Evolutionary conservation across 2,329 filamentous ascomycete genomes (phyloP), one percentile per base, ranked within the genome.

Genomic region (Aspergillus caelatus): DNA sequence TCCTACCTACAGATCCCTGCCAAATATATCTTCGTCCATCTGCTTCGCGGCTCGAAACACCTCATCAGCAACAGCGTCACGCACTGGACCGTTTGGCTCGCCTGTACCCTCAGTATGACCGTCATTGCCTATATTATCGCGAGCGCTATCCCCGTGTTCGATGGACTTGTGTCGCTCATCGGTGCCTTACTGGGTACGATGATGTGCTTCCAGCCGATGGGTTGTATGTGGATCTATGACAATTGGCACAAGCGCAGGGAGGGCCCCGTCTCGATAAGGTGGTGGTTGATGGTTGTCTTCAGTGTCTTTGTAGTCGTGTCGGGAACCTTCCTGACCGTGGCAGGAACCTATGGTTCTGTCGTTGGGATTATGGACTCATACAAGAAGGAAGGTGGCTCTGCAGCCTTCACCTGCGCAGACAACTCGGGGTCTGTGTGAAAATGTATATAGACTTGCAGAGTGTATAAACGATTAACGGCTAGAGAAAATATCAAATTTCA

Each of bases 291-390:
- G 64, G 66, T 67, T 1, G 59, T 50, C 14, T 72, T 68, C 66
- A 68, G 68, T 57, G 34, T 58, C 1, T 81, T 79, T 46, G 72
- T 82, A 12, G 72, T 82, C 28, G 55, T 75, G 3, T 62, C 68
- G 0, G 80, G 80, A 7, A 73, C 66, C 0, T 83, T 83, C 62
- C 65, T 82, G 28, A 82, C 78, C 72, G 64, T 83, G 50, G 78
- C 72, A 4, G 82, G 81, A 0, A 82, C 80, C 0, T 83, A 83
- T 53, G 81, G 79, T 0, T 79, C 80, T 0, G 68, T 83, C 2
- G 73, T 81, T 7, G 74, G 69, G 1, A 80, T 81, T 46, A 76
- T 80, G 6, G 45, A 62, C 2, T 32, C 46, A 6, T 81, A 82
- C 57, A 70, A 71, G 23, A 63, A 64, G 3, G 71, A 71, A 2